Conservation (phyloP, 1,284 basidiomycete genomes). For the Trichosporon coremiiforme region DNA sequence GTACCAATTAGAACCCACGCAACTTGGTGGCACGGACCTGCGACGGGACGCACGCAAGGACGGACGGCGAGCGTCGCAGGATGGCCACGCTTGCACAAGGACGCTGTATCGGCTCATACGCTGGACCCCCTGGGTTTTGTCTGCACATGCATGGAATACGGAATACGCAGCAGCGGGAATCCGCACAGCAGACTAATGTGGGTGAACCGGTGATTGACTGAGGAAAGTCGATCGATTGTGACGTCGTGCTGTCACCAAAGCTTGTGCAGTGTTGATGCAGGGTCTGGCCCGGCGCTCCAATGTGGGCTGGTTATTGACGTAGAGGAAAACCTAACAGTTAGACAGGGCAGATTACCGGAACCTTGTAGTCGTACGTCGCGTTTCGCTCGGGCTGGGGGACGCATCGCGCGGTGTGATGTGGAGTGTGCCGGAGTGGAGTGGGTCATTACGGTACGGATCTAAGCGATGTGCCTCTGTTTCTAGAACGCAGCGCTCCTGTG, state of each 20-base stretch:
- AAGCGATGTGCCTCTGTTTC: not conserved
- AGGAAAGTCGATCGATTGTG: not conserved
- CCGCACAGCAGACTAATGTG: not conserved
- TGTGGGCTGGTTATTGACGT: not conserved
- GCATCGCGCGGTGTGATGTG: not conserved
- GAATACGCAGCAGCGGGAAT: not conserved
- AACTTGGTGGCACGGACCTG: constrained; percentile 1
- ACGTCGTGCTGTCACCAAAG: not conserved
- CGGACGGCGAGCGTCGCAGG: not conserved
- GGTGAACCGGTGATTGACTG: no score
- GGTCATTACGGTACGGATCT: not conserved
- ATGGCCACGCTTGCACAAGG: constrained; percentile 9
- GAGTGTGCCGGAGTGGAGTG: not conserved
- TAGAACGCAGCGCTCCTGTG: not conserved
- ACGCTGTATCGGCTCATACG: constrained; percentile 15
- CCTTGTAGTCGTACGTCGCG: not conserved
- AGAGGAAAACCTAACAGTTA: not conserved
- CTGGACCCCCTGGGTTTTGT: not conserved
- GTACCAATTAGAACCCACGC: constrained; percentile 23
- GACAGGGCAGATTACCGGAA: not conserved
- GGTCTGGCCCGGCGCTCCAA: not conserved
- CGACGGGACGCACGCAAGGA: not conserved
- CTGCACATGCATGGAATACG: constrained; percentile 15
- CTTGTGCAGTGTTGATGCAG: not conserved
- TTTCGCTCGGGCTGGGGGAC: not conserved